Evolutionary conservation across 176 grass and related monocot species (phyloP), one percentile per base, ranked within the genome.

Genomic region (Stipa capillata): DNA sequence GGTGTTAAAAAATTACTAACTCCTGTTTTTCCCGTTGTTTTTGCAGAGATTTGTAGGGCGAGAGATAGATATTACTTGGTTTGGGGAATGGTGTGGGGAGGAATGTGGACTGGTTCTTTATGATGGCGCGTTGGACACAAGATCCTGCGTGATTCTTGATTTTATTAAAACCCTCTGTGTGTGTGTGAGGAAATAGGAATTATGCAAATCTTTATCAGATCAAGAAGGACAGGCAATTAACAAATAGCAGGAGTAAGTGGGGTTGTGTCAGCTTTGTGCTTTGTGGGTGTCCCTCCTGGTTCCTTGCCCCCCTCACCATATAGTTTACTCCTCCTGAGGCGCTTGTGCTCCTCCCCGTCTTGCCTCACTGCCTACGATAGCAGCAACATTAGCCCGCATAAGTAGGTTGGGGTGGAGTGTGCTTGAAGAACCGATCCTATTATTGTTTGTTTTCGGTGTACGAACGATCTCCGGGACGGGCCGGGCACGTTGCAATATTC

Each of bases 181-280:
- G n/a, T n/a, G n/a, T n/a, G n/a, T n/a, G n/a, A 63, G 40, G 78
- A 79, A 77, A 47, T 11, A 24, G 65, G 78, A 56, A 51, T 85
- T 77, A 81, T 65, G 74, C 70, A 64, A 78, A 71, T 92, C 84
- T 80, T 79, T 53, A 57, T 61, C 78, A 74, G 80, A 89, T 79
- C 80, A 89, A 72, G 81, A 24, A 86, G 79, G 86, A 64, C 80
- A 70, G 27, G 55, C 60, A 75, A 82, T 84, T 85, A 86, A 77
- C 76, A 83, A 47, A 66, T 69, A 69, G 82, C 58, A 69, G 87
- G 68, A 72, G 80, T 69, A 69, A 75, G 87, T 87, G 87, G 69
- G 40, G 61, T 55, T 69, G 84, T 93, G 88, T 85, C 90, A 93
- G 91, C 84, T 92, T 80, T 89, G 80, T 93, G 87, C 80, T 90